Percentiles rank a stretch among this genome's conserved stretches.
Evolutionary conservation across 2,329 filamentous ascomycete genomes (phyloP).

Genomic region (Fusarium sp.): DNA sequence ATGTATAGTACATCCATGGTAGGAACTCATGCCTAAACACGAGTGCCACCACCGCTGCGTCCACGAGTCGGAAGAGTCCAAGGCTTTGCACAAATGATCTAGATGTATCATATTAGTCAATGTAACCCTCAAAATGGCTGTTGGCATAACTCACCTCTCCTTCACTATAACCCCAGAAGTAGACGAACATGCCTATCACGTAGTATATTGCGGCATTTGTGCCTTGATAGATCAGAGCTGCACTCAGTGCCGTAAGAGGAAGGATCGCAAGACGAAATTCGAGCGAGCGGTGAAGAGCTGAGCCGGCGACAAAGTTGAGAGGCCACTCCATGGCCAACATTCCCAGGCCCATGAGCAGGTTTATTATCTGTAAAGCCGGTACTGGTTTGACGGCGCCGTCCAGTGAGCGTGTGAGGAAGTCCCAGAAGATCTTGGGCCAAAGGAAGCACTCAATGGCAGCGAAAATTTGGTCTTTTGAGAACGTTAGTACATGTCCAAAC

Average conservation of each 20-base stretch:
- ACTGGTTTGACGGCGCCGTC: slow-evolving; percentile 87
- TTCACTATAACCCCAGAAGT: slow-evolving; percentile 98
- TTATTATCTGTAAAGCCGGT: slow-evolving; percentile 91
- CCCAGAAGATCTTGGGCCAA: slow-evolving; percentile 99
- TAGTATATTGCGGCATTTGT: slow-evolving; percentile 96
- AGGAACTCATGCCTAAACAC: slow-evolving; percentile 35
- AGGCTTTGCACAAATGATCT: slow-evolving; percentile 77
- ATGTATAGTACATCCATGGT: slow-evolving; percentile 35
- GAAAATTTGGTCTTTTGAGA: slow-evolving; percentile 82
- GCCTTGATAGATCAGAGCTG: slow-evolving; percentile 87
- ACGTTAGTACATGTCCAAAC: slow-evolving; percentile 45
- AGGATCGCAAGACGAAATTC: slow-evolving; percentile 86
- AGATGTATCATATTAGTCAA: slow-evolving; percentile 23
- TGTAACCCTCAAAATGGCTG: not conserved
- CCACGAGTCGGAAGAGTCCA: slow-evolving; percentile 76
- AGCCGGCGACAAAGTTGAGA: slow-evolving; percentile 80
- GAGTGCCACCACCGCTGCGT: slow-evolving; percentile 46
- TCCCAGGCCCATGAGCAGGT: slow-evolving; percentile 83
- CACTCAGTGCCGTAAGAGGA: slow-evolving; percentile 80
- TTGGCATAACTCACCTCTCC: slow-evolving; percentile 79
- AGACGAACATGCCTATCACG: slow-evolving; percentile 83
- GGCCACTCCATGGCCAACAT: slow-evolving; percentile 95
- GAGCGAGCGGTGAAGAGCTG: slow-evolving; percentile 85
- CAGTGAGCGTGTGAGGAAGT: slow-evolving; percentile 92
- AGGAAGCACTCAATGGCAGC: slow-evolving; percentile 90